phyloP scores from a whole-genome alignment of 2,329 filamentous ascomycete genomes.

The Fusarium sacchari region DNA sequence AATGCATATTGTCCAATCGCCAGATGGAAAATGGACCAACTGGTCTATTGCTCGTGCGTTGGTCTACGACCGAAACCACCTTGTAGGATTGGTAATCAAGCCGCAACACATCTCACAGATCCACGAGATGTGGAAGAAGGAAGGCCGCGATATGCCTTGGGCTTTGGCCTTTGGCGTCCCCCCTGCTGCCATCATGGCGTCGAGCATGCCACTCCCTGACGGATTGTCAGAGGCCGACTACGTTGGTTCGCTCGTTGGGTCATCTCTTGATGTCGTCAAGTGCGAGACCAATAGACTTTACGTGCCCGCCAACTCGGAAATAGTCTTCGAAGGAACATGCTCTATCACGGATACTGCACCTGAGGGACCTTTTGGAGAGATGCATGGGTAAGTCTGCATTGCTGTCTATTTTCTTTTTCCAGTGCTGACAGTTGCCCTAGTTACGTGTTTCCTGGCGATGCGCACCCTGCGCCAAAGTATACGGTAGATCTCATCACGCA shows the following conservation, averaged over 20 bases:
- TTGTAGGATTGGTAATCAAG: slow-evolving; percentile 54
- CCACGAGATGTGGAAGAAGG: slow-evolving; percentile 56
- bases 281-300: slow-evolving; percentile 60
- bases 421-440: background rate
- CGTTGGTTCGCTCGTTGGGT: slow-evolving; percentile 57
- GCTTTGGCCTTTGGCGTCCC: slow-evolving; percentile 61
- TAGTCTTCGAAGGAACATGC: slow-evolving; percentile 59
- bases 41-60: slow-evolving; percentile 59
- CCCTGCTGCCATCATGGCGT: slow-evolving; percentile 60
- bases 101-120: slow-evolving; percentile 60
- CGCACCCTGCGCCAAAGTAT: slow-evolving; percentile 6
- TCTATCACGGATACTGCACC: slow-evolving; percentile 47
- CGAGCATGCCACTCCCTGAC: slow-evolving; percentile 54
- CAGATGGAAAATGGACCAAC: slow-evolving; percentile 59
- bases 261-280: slow-evolving; percentile 58
- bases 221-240: slow-evolving; percentile 58
- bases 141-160: slow-evolving; percentile 59
- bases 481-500: slow-evolving; percentile 27
- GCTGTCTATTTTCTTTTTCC: too few relatives aligned
- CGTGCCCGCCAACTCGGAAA: slow-evolving; percentile 61
- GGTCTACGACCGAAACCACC: slow-evolving; percentile 56
- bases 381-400: slow-evolving; percentile 34
- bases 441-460: background rate
- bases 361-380: slow-evolving; percentile 62
- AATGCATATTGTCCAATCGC: slow-evolving; percentile 59